Evolutionary conservation across 192 early-diverging fungal species (phyloP).

Genomic region (Paraglomus occultum): DNA sequence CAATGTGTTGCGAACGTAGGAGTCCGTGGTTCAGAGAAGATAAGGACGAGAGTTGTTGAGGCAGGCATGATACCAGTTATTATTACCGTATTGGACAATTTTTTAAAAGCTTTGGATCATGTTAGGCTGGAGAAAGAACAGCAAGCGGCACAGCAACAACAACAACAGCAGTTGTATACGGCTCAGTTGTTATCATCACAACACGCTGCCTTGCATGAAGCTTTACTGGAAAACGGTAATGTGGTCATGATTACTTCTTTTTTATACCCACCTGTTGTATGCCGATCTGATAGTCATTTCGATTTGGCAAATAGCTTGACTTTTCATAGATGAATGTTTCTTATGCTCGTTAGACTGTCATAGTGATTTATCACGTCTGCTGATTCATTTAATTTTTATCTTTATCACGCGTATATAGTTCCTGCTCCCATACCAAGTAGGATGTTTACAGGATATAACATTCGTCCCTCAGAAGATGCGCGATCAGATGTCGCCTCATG

Average conservation of each 20-base stretch:
- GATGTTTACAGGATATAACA: constrained; percentile 23
- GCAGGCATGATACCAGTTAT: constrained; percentile 83
- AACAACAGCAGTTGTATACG: constrained; percentile 34
- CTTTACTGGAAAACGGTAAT: constrained; percentile 26
- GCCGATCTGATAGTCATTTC: not conserved
- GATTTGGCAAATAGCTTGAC: not conserved
- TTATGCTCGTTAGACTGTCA: constrained; percentile 1
- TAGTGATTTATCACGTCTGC: constrained; percentile 28
- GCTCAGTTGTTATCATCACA: constrained; percentile 31
- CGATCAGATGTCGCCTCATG: constrained; percentile 31
- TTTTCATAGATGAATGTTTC: not conserved
- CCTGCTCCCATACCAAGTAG: constrained; percentile 24
- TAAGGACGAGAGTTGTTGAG: constrained; percentile 81
- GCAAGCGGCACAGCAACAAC: constrained; percentile 36
- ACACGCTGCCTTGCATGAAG: constrained; percentile 28
- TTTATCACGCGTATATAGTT: constrained; percentile 24
- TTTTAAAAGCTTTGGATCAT: constrained; percentile 51
- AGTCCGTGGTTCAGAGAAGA: constrained; percentile 73
- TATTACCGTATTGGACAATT: constrained; percentile 72
- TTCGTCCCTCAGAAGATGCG: constrained; percentile 23
- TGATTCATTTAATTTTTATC: constrained; percentile 27
- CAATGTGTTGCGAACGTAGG: constrained; percentile 87
- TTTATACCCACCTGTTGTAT: no score
- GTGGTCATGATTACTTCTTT: constrained; percentile 6
- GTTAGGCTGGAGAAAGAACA: constrained; percentile 55